Conservation (phyloP, 1,139 yeast genomes). For the Hyphopichia buzzinii region DNA sequence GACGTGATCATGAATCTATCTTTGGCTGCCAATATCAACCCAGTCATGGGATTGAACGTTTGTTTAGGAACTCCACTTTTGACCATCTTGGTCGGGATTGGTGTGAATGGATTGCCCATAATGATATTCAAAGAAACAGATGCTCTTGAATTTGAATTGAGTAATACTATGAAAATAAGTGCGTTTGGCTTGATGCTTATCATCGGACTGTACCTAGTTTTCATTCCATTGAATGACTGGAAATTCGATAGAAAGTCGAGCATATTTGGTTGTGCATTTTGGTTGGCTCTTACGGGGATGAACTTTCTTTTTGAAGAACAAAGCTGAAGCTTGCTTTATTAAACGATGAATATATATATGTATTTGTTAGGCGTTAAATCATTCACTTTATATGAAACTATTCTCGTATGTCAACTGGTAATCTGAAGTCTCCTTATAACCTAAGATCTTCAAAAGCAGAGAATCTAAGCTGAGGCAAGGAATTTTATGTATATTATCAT, state of each 20-base stretch:
- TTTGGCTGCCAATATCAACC: conserved; percentile 31
- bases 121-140: conserved; percentile 10
- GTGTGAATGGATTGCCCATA: conserved; percentile 31
- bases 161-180: conserved; percentile 23
- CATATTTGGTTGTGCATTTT: conserved; percentile 6
- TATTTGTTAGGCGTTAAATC: neutral
- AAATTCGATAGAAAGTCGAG: conserved; percentile 33
- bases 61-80: conserved; percentile 45
- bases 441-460: too few relatives aligned
- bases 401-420: too few relatives aligned
- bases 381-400: too few relatives aligned
- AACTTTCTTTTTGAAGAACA: conserved; percentile 3
- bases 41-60: conserved; percentile 39
- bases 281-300: conserved; percentile 1
- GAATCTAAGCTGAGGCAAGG: too few relatives aligned
- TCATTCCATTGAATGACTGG: conserved; percentile 37
- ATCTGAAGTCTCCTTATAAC: too few relatives aligned
- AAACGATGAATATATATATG: neutral
- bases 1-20: conserved; percentile 43
- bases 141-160: conserved; percentile 25
- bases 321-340: too few relatives aligned
- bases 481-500: too few relatives aligned
- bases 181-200: conserved; percentile 26
- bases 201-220: conserved; percentile 22
- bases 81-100: conserved; percentile 38